These are phyloP conservation scores for Pythium myriotylum DNA, from an alignment of 352 stramenopile genomes.

Conservation along the genomic window DNA sequence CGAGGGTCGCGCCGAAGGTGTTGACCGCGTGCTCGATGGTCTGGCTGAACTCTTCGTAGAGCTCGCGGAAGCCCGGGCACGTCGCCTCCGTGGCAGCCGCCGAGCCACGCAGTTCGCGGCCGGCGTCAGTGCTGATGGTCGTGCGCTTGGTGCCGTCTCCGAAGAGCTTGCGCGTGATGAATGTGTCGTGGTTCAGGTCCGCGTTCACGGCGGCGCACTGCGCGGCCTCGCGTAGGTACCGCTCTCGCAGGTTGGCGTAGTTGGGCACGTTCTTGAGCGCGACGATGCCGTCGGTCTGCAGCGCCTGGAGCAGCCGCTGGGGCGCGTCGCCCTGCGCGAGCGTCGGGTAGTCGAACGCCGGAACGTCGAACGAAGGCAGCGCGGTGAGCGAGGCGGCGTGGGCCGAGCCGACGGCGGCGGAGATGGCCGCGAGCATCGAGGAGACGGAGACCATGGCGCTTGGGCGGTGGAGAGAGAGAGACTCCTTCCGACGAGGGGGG, in stretches of 20 bases:
- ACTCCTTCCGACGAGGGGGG: no score
- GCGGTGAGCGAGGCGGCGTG: constrained; percentile 1
- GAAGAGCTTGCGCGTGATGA: constrained; percentile 33
- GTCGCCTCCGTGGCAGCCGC: constrained; percentile 21
- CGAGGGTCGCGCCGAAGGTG: no score
- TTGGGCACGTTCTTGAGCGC: constrained; percentile 50
- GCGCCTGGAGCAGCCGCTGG: constrained; percentile 31
- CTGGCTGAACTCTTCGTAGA: constrained; percentile 48
- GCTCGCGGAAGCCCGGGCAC: constrained; percentile 37
- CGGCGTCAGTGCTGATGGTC: constrained; percentile 45
- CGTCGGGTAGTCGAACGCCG: constrained; percentile 40
- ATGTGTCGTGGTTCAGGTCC: constrained; percentile 24
- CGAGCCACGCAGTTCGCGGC: constrained; percentile 27
- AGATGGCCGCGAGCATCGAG: background rate
- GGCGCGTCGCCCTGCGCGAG: constrained; percentile 23
- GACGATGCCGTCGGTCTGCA: constrained; percentile 48
- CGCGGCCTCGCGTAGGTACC: constrained; percentile 39
- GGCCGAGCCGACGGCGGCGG: background rate
- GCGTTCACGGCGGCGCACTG: constrained; percentile 37
- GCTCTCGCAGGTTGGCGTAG: constrained; percentile 39
- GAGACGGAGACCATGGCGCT: background rate
- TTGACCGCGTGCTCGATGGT: no score
- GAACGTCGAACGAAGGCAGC: constrained; percentile 26
- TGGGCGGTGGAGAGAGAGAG: no score
- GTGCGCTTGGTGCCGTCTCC: constrained; percentile 46